Percentiles rank a stretch among this genome's conserved stretches.
Conservation (phyloP, 179 eudicot species). For the Camellia oleifera region DNA sequence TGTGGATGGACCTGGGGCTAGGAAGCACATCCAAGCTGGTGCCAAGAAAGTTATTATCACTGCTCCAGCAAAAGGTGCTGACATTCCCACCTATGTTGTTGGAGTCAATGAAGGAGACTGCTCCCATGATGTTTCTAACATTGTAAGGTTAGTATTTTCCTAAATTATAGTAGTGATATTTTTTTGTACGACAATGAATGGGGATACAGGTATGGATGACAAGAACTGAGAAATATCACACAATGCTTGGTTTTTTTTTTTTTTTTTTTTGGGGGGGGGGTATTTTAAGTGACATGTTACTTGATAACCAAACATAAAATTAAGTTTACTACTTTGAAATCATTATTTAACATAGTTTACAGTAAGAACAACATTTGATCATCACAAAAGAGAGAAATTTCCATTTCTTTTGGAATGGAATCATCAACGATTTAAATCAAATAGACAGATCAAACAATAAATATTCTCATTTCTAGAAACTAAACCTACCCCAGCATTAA, state of each 20-base stretch:
- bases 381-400: no score
- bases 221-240: no score
- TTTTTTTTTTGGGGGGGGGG: no score
- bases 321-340: neutral
- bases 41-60: constrained; percentile 98
- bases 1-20: constrained; percentile 97
- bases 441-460: no score
- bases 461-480: no score
- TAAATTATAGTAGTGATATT: neutral
- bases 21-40: constrained; percentile 95
- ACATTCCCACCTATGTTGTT: constrained; percentile 92
- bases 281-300: neutral
- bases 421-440: no score
- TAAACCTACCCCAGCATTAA: no score
- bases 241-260: neutral
- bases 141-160: constrained; percentile 54
- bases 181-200: constrained; percentile 64
- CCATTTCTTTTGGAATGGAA: no score
- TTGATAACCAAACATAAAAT: neutral
- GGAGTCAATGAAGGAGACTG: constrained; percentile 91
- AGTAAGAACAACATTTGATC: no score
- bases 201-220: constrained; percentile 76
- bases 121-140: constrained; percentile 76
- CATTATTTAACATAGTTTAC: no score
- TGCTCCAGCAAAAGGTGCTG: constrained; percentile 98